Conservation (phyloP, 2,329 filamentous ascomycete species). For the Pyrenochaeta sp. region DNA sequence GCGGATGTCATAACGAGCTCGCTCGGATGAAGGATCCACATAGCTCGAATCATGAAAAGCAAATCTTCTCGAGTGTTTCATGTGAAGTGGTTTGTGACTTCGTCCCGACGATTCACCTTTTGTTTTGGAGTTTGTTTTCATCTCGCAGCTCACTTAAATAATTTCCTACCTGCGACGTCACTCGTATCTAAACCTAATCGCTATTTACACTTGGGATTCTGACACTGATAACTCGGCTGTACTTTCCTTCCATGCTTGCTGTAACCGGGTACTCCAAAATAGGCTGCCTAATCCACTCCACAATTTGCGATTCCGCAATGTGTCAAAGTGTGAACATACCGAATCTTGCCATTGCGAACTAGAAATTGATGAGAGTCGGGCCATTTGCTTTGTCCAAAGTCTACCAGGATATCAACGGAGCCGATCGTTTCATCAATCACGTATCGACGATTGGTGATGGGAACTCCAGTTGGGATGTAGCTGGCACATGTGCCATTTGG, state of each 20-base stretch:
- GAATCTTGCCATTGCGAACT: constrained; percentile 25
- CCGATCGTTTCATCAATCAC: constrained; percentile 35
- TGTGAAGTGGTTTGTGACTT: too few species aligned
- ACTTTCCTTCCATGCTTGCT: too few species aligned
- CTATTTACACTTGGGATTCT: neutral
- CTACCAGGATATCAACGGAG: constrained; percentile 29
- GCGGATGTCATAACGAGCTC: too few species aligned
- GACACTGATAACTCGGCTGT: neutral
- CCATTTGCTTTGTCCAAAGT: constrained; percentile 30
- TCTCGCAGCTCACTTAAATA: too few species aligned
- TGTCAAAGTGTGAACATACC: constrained; percentile 39
- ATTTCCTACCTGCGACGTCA: too few species aligned
- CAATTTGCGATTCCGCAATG: constrained; percentile 33
- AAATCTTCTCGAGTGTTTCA: too few species aligned
- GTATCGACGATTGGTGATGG: constrained; percentile 29
- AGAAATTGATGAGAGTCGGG: constrained; percentile 38
- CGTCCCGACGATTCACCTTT: too few species aligned
- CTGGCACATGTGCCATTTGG: constrained; percentile 28
- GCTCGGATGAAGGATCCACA: too few species aligned
- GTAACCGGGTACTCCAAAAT: too few species aligned
- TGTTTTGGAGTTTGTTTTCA: too few species aligned
- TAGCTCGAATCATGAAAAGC: too few species aligned
- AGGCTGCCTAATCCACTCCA: constrained; percentile 10
- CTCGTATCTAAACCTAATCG: too few species aligned
- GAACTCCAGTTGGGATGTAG: constrained; percentile 32